Evolutionary conservation across 1,284 basidiomycete species (phyloP), one percentile per base, ranked within the genome.

Genomic region (Boletus sp.): DNA sequence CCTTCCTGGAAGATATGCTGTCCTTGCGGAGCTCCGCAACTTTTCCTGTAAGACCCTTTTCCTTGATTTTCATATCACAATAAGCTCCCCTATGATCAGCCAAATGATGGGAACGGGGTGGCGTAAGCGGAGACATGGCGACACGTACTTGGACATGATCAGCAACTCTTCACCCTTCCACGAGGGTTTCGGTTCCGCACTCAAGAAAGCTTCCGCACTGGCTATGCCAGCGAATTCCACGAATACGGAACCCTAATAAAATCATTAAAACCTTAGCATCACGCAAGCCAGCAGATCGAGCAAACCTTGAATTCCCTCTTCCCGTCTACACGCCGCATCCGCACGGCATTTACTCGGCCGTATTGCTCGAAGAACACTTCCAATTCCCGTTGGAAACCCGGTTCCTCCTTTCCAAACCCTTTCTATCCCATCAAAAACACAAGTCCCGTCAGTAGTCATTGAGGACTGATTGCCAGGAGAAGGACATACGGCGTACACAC

Each of bases 11-110:
- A 16, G 81, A 77, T 53, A 84, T 80, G 38, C 78, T 74, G 40
- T 87, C 83, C 62, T 83, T 83, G 64, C 83, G 82, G 65, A 81
- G 75, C 50, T 78, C 77, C 28, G 86, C 88, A 31, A 81, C 84
- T 73, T 86, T 89, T 61, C 87, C 90, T 44, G 79, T 88, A 44
- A 93, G 80, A 13, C 95, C 95, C 78, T 98, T 97, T 79, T 98
- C 96, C 78, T 94, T 91, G 78, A 96, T 93, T 80, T 98, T 99
- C 94, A 96, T 97, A 67, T 94, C 87, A 71, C 95, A 94, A 77
- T 98, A 99, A 10, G 82, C 94, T 65, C 91, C 89, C 74, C 92
- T 94, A 67, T 30, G 4, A 21, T 8, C 31, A 10, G 35, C 6
- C 31, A 25, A 54, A 46, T 35, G 4, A 30, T 63, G 23, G 61